Base-by-base conservation (phyloP, 2,329 filamentous ascomycete species). In the Colletotrichum destructivum region DNA sequence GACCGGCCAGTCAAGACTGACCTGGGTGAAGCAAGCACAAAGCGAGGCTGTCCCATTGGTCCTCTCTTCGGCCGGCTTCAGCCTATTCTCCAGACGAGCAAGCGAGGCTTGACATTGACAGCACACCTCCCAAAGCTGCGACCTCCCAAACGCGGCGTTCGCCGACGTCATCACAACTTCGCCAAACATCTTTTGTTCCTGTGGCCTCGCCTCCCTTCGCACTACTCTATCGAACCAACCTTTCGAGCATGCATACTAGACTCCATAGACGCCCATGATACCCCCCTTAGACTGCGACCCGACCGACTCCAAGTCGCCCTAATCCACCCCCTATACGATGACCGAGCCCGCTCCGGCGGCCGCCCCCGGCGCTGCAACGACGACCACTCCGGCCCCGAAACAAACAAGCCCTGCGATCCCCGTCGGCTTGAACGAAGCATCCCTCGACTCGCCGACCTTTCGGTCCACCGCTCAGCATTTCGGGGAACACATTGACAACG, bases 391-490 rank as follows among this genome's bases (percentile, higher is more conserved):
- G 15, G 40, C 62, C n/a, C 68, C 59, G 55, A 74, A 75, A 26
- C 73, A 75, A 54, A 64, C 76, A n/a, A 82, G 80, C 73, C 83
- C 86, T 46, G 83, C 85, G 42, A 86, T 90, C 69, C 94, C 96
- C 55, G 95, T 98, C 46, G 91, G 92, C 73, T 88, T 98, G 76
- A 96, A 96, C 84, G 96, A 99, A 88, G 96, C 96, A 62, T 93
- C 95, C 23, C 93, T 98, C 84, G 96, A 99, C 83, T 98, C 95
- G 49, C 96, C 96, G 35, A 97, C 95, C 46, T 98, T 98, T 82
- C 94, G 96, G 75, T 94, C 95, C 57, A 94, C 94, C 26, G 90
- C 94, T 52, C 85, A 93, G 57, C 94, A 98, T 84, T 98, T 98
- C 79, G 89, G 91, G 74, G 96, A 98, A 75, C 96, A 99, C 84